Base-by-base conservation (phyloP, 2,329 filamentous ascomycete genomes). In the Penicillium digitatum region DNA sequence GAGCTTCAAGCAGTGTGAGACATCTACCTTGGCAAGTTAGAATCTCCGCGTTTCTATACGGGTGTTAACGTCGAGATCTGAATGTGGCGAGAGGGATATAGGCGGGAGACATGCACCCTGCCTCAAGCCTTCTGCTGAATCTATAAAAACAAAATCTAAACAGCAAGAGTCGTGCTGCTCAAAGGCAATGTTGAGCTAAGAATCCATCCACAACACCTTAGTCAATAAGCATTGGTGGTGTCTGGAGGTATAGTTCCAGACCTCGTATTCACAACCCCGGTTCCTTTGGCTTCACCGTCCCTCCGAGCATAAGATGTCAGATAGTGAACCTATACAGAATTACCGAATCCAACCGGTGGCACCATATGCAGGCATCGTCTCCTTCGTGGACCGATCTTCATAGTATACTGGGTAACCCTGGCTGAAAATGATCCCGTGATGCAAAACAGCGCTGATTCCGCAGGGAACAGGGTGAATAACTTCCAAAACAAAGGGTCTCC, bases 221-320 rank as follows among this genome's bases (percentile, higher is more conserved):
- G 11, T 20, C 35, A 20, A 53, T 16, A 38, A 48, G 31, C 42
- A 61, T 61, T 64, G 62, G 55, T 59, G 46, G 34, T 56, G 46
- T 60, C 50, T 60, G 40, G 40, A 53, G 40, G 38, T 20, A 40
- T 18, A 60, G 59, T 65, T 62, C 55, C 57, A 62, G 59, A 62
- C 40, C 65, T 68, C 66, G 66, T 68, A 67, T 68, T 65, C 57
- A 32, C 49, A 29, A 39, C n/a, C 49, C 27, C 42, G 35, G 27
- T 45, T 43, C 20, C n/a, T 39, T 37, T 49, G 14, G 14, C 24
- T 26, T 52, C 40, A 29, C 49, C 42, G 18, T 32, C 50, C 38
- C 56, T 54, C 48, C 49, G 40, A 22, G 54, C 37, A 18, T 22
- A 39, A 11, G 18, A 26, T 8, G 18, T 22, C 34, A 20, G 32